Evolutionary conservation across 1,284 basidiomycete species (phyloP).

Genomic region (Caloboletus firmus): DNA sequence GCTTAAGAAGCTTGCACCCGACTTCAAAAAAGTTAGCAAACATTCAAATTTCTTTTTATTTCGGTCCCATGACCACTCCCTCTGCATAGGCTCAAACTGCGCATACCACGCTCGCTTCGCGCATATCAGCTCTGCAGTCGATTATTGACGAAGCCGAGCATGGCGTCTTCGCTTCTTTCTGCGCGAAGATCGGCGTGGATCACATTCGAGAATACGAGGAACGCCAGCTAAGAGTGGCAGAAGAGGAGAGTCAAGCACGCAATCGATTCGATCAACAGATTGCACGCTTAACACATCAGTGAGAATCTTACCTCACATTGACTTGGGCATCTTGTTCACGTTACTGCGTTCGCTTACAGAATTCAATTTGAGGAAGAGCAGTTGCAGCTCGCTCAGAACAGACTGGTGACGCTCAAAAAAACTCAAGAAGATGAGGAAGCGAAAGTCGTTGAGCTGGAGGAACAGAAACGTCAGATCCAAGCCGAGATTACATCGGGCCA

Average conservation of each 20-base stretch:
- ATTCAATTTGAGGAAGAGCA: constrained; percentile 79
- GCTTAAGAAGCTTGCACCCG: constrained; percentile 64
- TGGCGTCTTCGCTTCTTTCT: constrained; percentile 78
- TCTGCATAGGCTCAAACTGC: constrained; percentile 51
- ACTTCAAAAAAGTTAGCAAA: constrained; percentile 59
- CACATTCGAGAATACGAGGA: constrained; percentile 96
- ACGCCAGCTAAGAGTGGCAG: constrained; percentile 83
- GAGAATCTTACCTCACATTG: constrained; percentile 40
- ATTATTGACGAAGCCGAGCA: constrained; percentile 81
- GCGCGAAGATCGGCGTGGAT: constrained; percentile 73
- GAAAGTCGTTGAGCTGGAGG: constrained; percentile 57
- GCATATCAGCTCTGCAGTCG: constrained; percentile 57
- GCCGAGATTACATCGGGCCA: constrained; percentile 68
- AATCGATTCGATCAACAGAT: constrained; percentile 87
- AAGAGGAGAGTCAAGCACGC: constrained; percentile 84
- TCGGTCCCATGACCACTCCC: background rate
- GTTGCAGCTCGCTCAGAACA: constrained; percentile 60
- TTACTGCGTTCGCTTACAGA: constrained; percentile 40
- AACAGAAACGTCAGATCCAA: constrained; percentile 59
- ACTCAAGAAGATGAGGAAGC: constrained; percentile 57
- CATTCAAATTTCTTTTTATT: background rate
- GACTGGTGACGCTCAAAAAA: constrained; percentile 57
- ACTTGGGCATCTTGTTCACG: constrained; percentile 7
- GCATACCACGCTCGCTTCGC: constrained; percentile 52
- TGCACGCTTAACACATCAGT: constrained; percentile 87